A percentile compares a stretch with the other conserved stretches of the same genome.
phyloP scores from a whole-genome alignment of 805 yeast species.

The Candida tibetensis region DNA sequence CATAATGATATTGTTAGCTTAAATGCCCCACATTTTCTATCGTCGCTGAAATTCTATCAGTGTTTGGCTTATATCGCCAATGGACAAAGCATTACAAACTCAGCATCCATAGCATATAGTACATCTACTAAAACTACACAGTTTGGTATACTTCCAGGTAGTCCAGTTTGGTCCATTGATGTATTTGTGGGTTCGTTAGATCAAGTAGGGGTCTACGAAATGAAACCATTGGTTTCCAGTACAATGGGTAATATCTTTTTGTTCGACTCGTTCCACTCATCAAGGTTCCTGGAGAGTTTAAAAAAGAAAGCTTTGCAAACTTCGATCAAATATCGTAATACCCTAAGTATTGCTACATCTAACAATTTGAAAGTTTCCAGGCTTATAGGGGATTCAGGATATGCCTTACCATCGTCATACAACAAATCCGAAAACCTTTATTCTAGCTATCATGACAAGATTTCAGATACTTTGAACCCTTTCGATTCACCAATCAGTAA shows the following conservation, averaged over 20 bases:
- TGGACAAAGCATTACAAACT: constrained; percentile 23
- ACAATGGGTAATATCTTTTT: constrained; percentile 34
- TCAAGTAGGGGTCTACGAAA: constrained; percentile 43
- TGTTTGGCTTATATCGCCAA: constrained; percentile 26
- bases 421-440: constrained; percentile 15
- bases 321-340: constrained; percentile 9
- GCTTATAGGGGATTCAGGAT: constrained; percentile 28
- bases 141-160: constrained; percentile 11
- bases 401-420: constrained; percentile 34
- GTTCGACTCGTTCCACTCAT: constrained; percentile 26
- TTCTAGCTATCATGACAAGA: constrained; percentile 24
- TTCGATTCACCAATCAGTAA: constrained; percentile 33
- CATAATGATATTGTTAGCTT: constrained; percentile 35
- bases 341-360: constrained; percentile 31
- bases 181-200: constrained; percentile 38
- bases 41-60: constrained; percentile 28
- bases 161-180: constrained; percentile 29
- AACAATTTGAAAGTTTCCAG: constrained; percentile 30
- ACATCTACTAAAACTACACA: constrained; percentile 23
- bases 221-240: constrained; percentile 30
- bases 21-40: constrained; percentile 23
- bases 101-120: constrained; percentile 14
- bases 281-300: constrained; percentile 17
- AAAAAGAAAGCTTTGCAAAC: not conserved
- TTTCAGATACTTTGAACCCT: constrained; percentile 30